Base-by-base conservation (phyloP, 371 early-diverging fungal genomes). In the Apophysomyces variabilis region DNA sequence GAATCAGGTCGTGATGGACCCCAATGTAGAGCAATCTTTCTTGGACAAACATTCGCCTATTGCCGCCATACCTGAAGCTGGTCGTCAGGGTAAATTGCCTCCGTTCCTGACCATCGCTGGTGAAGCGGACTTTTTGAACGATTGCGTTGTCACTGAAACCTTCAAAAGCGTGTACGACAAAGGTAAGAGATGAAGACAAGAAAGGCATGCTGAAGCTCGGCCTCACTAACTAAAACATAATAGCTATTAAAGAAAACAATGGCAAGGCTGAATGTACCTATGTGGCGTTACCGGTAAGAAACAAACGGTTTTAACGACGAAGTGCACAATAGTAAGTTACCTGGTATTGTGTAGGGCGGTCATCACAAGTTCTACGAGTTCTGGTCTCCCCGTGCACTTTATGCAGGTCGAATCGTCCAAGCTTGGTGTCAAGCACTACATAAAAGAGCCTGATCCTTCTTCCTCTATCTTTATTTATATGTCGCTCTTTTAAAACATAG, bases 21-120 rank as follows among this genome's bases (percentile, higher is more conserved):
- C 66, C 21, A 68, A 61, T 21, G 62, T 74, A 4, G 83, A 84
- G 38, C 57, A 66, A 13, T 71, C 67, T 3, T 82, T 86, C 57
- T 54, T 85, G 46, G 69, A 50, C 32, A 66, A 78, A 7, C 84
- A 88, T 68, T 85, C 86, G 2, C 89, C 89, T 9, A 46, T 64
- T 3, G 56, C 68, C 12, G 13, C 59, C 1, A 12, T 74, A 7
- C 56, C 57, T 9, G 64, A 67, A 11, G 66, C 66, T 11, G 65
- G 66, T 7, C 46, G 67, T 4, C 58, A 67, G 6, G 67, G 62
- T 14, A 65, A 58, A 8, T 32, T 77, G n/a, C 75, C 71, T 1
- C 79, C 79, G 4, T 75, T 66, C 45, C 62, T 82, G 13, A 9
- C 76, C 1, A 18, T 79, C 32, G 64, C 69, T 9, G 78, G 83